Evolutionary conservation across 345 rosid genomes (phyloP).

Genomic region (Geranium brycei): DNA sequence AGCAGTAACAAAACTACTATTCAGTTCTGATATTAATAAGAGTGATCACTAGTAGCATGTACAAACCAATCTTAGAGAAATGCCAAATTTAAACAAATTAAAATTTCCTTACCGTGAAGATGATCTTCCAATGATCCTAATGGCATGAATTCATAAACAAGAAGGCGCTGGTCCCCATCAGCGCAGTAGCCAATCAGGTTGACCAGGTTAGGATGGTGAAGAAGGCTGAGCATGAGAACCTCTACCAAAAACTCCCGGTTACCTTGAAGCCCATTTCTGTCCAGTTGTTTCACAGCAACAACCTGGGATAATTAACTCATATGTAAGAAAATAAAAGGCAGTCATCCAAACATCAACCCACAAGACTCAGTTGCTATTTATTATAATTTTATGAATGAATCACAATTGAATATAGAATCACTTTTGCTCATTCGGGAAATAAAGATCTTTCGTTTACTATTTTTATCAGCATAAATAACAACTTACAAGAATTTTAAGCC

Average conservation of each 20-base stretch:
- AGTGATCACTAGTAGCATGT: too few relatives aligned
- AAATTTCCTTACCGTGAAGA: constrained; percentile 60
- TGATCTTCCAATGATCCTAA: constrained; percentile 97
- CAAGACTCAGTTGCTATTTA: neutral
- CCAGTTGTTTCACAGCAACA: constrained; percentile 94
- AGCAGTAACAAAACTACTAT: too few relatives aligned
- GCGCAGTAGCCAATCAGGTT: constrained; percentile 96
- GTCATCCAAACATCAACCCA: neutral
- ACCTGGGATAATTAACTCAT: constrained; percentile 28
- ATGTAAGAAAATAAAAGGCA: neutral
- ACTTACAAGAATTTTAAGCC: too few relatives aligned
- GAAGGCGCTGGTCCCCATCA: constrained; percentile 97
- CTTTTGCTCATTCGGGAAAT: too few relatives aligned
- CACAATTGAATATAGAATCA: too few relatives aligned
- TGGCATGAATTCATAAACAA: constrained; percentile 95
- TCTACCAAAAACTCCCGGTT: constrained; percentile 95
- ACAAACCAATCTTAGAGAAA: too few relatives aligned
- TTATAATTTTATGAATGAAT: too few relatives aligned
- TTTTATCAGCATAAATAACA: too few relatives aligned
- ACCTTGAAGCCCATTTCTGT: constrained; percentile 95
- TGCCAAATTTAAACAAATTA: too few relatives aligned
- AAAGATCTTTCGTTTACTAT: too few relatives aligned
- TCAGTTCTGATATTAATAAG: too few relatives aligned
- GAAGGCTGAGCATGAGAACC: constrained; percentile 98
- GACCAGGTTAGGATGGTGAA: constrained; percentile 92